Conservation (phyloP, 2,329 filamentous ascomycete genomes). For the Xylogone sp. region DNA sequence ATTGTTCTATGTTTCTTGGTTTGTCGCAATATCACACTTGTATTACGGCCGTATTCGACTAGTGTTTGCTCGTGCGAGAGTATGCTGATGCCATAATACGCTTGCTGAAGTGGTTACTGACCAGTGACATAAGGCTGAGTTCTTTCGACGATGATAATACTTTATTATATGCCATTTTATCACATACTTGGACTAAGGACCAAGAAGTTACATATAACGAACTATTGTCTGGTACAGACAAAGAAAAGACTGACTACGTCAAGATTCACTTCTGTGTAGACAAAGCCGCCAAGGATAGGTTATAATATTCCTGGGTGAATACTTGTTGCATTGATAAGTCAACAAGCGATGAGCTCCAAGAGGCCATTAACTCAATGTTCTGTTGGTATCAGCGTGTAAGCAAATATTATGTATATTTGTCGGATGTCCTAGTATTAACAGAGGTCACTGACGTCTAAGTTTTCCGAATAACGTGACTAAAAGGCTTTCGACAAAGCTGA, state of each 20-base stretch:
- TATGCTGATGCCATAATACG: constrained; percentile 2
- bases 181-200: constrained; percentile 9
- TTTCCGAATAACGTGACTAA: constrained; percentile 5
- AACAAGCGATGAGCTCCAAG: constrained; percentile 7
- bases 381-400: too few species aligned
- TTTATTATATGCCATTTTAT: constrained; percentile 9
- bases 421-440: constrained; percentile 6
- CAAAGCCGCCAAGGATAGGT: constrained; percentile 3
- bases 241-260: constrained; percentile 9
- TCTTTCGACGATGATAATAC: constrained; percentile 5
- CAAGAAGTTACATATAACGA: constrained; percentile 10
- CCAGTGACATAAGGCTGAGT: constrained; percentile 3
- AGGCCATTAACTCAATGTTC: too few species aligned
- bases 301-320: constrained; percentile 4
- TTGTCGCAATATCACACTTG: background rate
- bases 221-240: constrained; percentile 3
- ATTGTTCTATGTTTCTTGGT: background rate
- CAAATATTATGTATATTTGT: constrained; percentile 16
- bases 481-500: constrained; percentile 6
- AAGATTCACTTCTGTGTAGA: constrained; percentile 10
- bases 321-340: constrained; percentile 14
- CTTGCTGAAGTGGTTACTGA: constrained; percentile 1
- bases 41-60: background rate
- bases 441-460: constrained; percentile 2
- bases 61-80: background rate